These are phyloP conservation scores for Trichophyton rubrum DNA, from an alignment of 2,329 filamentous ascomycete genomes.

Conservation along the genomic window DNA sequence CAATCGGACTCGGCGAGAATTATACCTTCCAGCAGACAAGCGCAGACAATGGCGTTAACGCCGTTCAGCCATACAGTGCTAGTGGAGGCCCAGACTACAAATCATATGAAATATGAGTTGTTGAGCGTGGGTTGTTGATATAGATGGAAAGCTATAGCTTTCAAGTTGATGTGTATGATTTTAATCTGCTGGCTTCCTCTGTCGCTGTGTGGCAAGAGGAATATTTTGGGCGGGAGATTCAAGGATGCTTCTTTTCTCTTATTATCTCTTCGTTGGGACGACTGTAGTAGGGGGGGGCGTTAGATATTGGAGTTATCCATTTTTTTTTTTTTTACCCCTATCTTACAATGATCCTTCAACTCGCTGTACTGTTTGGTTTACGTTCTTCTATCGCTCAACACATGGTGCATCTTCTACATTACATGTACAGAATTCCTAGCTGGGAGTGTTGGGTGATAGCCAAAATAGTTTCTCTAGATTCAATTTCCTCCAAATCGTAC, in stretches of 20 bases:
- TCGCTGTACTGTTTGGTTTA: neutral
- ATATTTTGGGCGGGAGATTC: neutral
- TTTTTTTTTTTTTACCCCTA: neutral
- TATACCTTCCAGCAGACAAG: constrained; percentile 30
- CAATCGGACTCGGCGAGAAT: constrained; percentile 24
- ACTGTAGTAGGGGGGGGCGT: constrained; percentile 2
- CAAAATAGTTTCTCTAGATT: constrained; percentile 14
- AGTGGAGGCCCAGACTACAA: constrained; percentile 31
- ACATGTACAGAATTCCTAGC: neutral
- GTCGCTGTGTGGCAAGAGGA: neutral
- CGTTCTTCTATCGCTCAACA: neutral
- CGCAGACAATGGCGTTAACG: constrained; percentile 16
- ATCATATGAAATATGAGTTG: constrained; percentile 29
- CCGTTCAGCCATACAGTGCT: constrained; percentile 30
- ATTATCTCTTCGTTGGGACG: neutral
- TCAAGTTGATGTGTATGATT: neutral
- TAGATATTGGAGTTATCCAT: neutral
- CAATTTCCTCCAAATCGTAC: neutral
- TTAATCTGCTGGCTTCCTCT: neutral
- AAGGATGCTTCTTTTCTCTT: neutral
- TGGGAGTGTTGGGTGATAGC: constrained; percentile 1
- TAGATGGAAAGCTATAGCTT: neutral
- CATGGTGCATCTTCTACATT: neutral
- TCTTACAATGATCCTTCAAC: neutral
- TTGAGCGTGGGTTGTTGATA: neutral